Percentiles rank a stretch among this genome's conserved stretches.
These are phyloP conservation scores for Populus hybrid DNA, from an alignment of 441 rosid genomes.

Conservation along the genomic window DNA sequence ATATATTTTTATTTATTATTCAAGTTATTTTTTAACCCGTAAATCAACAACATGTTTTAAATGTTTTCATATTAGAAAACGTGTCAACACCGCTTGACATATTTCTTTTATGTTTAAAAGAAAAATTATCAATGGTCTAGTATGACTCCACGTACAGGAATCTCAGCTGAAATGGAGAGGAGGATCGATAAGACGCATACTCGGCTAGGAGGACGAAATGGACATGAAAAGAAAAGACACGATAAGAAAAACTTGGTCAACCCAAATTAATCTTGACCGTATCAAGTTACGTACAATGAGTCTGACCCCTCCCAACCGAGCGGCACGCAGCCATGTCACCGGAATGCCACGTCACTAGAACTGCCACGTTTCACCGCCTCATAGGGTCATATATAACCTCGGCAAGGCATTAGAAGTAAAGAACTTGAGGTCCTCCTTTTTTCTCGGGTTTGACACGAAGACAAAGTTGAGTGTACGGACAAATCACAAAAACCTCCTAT, in stretches of 20 bases:
- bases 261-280: not conserved
- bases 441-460: slow-evolving; percentile 33
- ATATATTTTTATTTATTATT: too few relatives aligned
- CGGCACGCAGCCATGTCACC: not conserved
- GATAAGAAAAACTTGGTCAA: slow-evolving; percentile 1
- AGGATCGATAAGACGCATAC: not conserved
- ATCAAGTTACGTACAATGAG: not conserved
- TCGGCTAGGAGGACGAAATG: not conserved
- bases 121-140: too few relatives aligned
- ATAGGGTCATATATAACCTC: not conserved
- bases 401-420: not conserved
- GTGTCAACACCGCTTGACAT: too few relatives aligned
- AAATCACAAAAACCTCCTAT: not conserved
- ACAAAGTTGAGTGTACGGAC: slow-evolving; percentile 17
- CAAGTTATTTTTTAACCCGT: too few relatives aligned
- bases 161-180: not conserved
- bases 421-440: slow-evolving; percentile 18
- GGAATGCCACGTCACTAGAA: too few relatives aligned
- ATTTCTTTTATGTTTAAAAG: not conserved
- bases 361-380: not conserved
- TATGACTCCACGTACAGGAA: not conserved
- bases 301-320: not conserved
- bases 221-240: not conserved
- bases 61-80: too few relatives aligned
- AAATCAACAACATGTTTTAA: too few relatives aligned